Percentiles rank a stretch among this genome's conserved stretches.
phyloP scores from a whole-genome alignment of 192 early-diverging fungal genomes.

The Coemansia sp. region DNA sequence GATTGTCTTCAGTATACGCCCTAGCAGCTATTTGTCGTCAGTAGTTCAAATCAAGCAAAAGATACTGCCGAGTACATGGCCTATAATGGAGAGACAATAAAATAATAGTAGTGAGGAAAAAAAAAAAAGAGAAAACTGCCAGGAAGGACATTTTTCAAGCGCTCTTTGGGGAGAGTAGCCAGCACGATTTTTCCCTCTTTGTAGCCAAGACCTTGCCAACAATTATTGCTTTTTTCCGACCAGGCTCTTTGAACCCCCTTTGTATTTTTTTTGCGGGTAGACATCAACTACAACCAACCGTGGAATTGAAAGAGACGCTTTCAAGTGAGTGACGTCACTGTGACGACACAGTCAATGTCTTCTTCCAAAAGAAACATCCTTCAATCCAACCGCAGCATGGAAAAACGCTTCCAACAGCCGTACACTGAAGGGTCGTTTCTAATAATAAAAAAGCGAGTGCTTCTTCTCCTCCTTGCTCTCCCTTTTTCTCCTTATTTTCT shows the following conservation, averaged over 20 bases:
- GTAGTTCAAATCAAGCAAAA: too few relatives aligned
- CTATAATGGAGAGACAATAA: too few relatives aligned
- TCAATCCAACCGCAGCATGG: not conserved
- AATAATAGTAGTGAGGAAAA: too few relatives aligned
- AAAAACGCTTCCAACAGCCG: not conserved
- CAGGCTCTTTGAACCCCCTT: too few relatives aligned
- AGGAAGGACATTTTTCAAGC: not conserved
- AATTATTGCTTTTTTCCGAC: not conserved
- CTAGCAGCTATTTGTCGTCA: too few relatives aligned
- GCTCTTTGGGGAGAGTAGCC: not conserved
- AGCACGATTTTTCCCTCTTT: not conserved
- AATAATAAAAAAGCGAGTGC: not conserved
- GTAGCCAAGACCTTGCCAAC: not conserved
- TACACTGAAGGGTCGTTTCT: not conserved
- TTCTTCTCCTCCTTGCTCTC: not conserved
- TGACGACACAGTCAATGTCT: not conserved
- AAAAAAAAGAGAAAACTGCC: too few relatives aligned
- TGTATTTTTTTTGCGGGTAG: too few relatives aligned
- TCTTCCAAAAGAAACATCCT: not conserved
- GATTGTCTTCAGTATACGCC: too few relatives aligned
- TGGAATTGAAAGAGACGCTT: too few relatives aligned
- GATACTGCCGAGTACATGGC: too few relatives aligned
- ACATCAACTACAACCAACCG: too few relatives aligned
- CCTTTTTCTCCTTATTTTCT: not conserved
- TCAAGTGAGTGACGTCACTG: not conserved